Evolutionary conservation across 2,329 filamentous ascomycete genomes (phyloP), one percentile per base, ranked within the genome.

Genomic region (Colletotrichum sp.): DNA sequence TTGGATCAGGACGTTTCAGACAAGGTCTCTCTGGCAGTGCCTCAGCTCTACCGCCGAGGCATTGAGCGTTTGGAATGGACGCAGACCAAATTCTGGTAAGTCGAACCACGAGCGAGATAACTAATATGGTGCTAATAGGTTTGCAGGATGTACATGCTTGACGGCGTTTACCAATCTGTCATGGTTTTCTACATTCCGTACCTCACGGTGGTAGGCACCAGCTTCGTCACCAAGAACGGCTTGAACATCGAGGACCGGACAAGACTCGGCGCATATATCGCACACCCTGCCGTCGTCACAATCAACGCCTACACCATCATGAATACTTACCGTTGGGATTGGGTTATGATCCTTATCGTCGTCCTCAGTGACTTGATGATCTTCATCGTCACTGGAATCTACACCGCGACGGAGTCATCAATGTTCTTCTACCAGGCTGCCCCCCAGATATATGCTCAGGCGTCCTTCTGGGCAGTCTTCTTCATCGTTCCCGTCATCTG

Each of bases 11-110:
- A 99, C 83, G 96, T 99, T 63, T 95, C 95, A 79, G 97, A 99
- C 84, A 94, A 93, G 82, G 95, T 99, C 34, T 98, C 97, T 10
- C 89, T 99, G 78, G 96, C 95, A 69, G 96, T 99, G 65, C 97
- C 97, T 59, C 95, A 99, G 83, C 91, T 99, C 39, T 99, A 99
- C 84, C 95, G 96, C 79, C 93, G 96, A 78, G 97, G 97, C 80
- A 99, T 99, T 80, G 96, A 99, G 87, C 93, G 96, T 76, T 92
- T 95, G 84, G 97, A 99, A 87, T 99, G 97, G 97, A 98, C 96
- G 6, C 95, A 98, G 84, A 88, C 87, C 68, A 99, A 99, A 86
- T 99, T 99, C 84, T 99, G 97, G 97, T 98, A 90, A 85, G 92
- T 87, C 59, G 72, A 34, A 39, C 34, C 10, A 48, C 24, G 16